These are phyloP conservation scores for Lentinus brumalis DNA, from an alignment of 768 basidiomycete genomes.

Conservation along the genomic window DNA sequence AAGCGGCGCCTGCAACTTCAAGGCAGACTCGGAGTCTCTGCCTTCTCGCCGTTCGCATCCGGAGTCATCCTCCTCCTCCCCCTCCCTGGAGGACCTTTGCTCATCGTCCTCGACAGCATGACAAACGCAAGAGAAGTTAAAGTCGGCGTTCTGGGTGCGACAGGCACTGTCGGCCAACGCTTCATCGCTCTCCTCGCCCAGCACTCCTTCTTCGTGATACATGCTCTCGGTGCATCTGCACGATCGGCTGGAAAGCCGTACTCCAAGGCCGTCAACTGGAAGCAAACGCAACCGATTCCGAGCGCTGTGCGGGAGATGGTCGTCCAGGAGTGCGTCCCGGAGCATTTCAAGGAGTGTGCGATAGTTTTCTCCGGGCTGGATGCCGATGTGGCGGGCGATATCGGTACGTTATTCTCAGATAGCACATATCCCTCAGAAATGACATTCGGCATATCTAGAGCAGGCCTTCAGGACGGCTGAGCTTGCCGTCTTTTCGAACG, in stretches of 20 bases:
- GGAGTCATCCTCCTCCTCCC: constrained; percentile 5
- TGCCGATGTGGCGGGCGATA: constrained; percentile 91
- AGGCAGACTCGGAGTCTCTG: no score
- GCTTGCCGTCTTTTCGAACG: constrained; percentile 92
- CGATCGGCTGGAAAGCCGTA: constrained; percentile 88
- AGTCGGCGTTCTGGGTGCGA: constrained; percentile 85
- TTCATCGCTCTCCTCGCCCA: constrained; percentile 85
- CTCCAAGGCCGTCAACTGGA: constrained; percentile 77
- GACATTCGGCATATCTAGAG: constrained; percentile 52
- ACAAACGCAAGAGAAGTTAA: constrained; percentile 32
- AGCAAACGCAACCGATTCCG: constrained; percentile 81
- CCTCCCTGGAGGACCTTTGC: constrained; percentile 1
- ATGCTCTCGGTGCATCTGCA: constrained; percentile 85
- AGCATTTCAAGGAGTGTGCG: constrained; percentile 76
- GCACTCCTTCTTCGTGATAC: constrained; percentile 90
- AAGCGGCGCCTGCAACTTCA: no score
- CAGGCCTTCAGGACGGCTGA: constrained; percentile 83
- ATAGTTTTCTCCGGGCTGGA: constrained; percentile 97
- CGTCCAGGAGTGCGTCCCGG: constrained; percentile 76
- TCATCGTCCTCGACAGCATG: constrained; percentile 18
- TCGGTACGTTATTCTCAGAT: constrained; percentile 58
- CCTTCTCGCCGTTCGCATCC: background rate
- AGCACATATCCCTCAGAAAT: constrained; percentile 3
- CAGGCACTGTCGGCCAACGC: constrained; percentile 94
- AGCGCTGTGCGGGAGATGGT: constrained; percentile 57